Base-by-base conservation (phyloP, 2,329 filamentous ascomycete genomes). In the Trichothecium roseum region DNA sequence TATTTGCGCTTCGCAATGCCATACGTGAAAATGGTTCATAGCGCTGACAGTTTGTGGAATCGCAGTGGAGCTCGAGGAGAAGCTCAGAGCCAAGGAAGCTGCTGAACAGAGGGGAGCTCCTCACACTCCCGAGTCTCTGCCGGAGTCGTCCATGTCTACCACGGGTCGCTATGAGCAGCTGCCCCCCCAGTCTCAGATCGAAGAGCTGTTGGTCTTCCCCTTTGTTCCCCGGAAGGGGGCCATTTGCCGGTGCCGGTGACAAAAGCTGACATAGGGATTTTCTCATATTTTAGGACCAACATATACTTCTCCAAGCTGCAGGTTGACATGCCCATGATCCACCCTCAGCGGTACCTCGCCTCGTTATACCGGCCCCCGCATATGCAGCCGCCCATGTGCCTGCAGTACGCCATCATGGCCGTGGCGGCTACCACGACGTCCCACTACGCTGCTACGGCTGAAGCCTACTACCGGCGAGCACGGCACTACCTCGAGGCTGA, bases 341-440 rank as follows among this genome's bases (percentile, higher is more conserved):
- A 94, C 47, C 75, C 73, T 30, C 69, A 72, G 16, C 74, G 83
- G 28, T 93, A 84, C 50, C 63, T 81, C 39, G 74, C 80, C 15
- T 72, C 80, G 4, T 76, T 88, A 57, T 78, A 84, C 44, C 62
- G 60, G 9, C 68, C 81, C 2, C 78, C 81, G 3, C 74, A 82
- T 39, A 74, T 81, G 68, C 76, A 84, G 36, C 86, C 87, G 3
- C 83, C 86, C 1, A 72, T 89, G 47, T 83, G 76, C 47, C 60
- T 94, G 24, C 72, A 86, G 49, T 94, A 94, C 55, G 80, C 79
- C 10, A 82, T 94, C 54, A 89, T 84, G 79, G 72, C 76, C 4
- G 64, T 81, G 46, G 84, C 82, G 3, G 77, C 84, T 8, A 74
- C 76, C 13, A 64, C 78, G 4, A 74, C 77, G 7, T 72, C 84